Evolutionary conservation across 2,329 filamentous ascomycete species (phyloP).

Genomic region (Apiospora sp.): DNA sequence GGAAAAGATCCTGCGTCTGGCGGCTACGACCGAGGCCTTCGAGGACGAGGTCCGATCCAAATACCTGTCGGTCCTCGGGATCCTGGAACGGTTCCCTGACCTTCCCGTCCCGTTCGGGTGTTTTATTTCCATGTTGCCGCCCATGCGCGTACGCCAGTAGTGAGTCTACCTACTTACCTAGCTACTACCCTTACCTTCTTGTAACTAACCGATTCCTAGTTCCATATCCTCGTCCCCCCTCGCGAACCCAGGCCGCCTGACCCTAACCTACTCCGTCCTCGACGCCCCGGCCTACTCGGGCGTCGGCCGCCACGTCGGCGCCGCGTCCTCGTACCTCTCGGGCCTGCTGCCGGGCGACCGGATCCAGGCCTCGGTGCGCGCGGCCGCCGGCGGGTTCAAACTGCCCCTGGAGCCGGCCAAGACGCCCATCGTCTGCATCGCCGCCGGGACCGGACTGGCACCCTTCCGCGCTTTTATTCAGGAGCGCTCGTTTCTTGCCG

Average conservation of each 20-base stretch:
- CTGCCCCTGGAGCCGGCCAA: slow-evolving; percentile 54
- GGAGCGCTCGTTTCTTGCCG: slow-evolving; percentile 60
- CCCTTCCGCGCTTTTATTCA: slow-evolving; percentile 71
- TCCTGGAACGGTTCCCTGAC: slow-evolving; percentile 69
- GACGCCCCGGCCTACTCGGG: slow-evolving; percentile 61
- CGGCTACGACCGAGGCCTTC: slow-evolving; percentile 53
- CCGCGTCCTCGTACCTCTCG: slow-evolving; percentile 68
- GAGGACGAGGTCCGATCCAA: slow-evolving; percentile 59
- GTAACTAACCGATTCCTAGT: slow-evolving; percentile 37
- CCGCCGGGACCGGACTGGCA: slow-evolving; percentile 63
- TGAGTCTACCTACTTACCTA: slow-evolving; percentile 48
- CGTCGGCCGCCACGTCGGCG: slow-evolving; percentile 62
- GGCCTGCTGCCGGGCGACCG: slow-evolving; percentile 53
- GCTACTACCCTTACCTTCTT: background rate
- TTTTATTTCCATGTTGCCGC: slow-evolving; percentile 68
- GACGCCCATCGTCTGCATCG: slow-evolving; percentile 60
- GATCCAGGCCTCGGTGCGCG: slow-evolving; percentile 48
- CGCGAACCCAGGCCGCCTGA: slow-evolving; percentile 61
- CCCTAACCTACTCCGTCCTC: slow-evolving; percentile 74
- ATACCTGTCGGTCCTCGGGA: slow-evolving; percentile 70
- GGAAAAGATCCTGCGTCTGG: slow-evolving; percentile 54
- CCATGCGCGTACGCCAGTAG: slow-evolving; percentile 50
- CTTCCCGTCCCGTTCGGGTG: slow-evolving; percentile 69
- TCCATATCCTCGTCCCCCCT: slow-evolving; percentile 80
- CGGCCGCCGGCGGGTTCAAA: slow-evolving; percentile 52